Conservation (phyloP, 441 rosid genomes). For the Gossypium schwendimanii region DNA sequence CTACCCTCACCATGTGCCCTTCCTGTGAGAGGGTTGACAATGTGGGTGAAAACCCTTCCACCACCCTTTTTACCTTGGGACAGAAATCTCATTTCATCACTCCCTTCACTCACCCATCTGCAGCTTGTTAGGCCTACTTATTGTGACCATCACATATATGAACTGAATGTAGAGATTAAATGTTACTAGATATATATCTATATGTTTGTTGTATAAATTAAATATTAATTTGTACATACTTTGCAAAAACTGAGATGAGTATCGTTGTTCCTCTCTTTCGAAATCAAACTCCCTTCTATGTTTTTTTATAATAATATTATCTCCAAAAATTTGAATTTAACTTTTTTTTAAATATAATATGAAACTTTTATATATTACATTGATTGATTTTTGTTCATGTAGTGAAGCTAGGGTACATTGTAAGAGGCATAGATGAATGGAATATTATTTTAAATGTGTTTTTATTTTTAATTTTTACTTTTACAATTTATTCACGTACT, state of each 20-base stretch:
- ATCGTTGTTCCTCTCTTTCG: no score
- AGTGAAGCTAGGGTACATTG: no score
- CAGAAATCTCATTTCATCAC: slow-evolving; percentile 22
- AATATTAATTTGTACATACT: not conserved
- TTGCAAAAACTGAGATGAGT: not conserved
- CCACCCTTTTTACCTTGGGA: slow-evolving; percentile 16
- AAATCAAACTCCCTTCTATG: no score
- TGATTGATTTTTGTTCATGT: not conserved
- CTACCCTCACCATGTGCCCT: slow-evolving; percentile 55
- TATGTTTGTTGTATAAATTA: not conserved
- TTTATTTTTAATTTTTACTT: no score
- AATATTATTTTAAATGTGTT: no score
- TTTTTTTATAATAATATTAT: no score
- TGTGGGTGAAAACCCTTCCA: slow-evolving; percentile 18
- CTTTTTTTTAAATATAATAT: no score
- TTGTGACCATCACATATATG: not conserved
- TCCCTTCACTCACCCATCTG: slow-evolving; percentile 30
- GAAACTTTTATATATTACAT: not conserved
- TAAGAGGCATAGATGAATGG: no score
- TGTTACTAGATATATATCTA: not conserved
- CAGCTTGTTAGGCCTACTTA: slow-evolving; percentile 27
- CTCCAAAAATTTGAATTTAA: no score
- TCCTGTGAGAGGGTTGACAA: slow-evolving; percentile 45
- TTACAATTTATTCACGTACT: no score
- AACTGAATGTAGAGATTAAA: not conserved